These are phyloP conservation scores for Acacia melanoxylon DNA, from an alignment of 306 rosid species.

Conservation along the genomic window DNA sequence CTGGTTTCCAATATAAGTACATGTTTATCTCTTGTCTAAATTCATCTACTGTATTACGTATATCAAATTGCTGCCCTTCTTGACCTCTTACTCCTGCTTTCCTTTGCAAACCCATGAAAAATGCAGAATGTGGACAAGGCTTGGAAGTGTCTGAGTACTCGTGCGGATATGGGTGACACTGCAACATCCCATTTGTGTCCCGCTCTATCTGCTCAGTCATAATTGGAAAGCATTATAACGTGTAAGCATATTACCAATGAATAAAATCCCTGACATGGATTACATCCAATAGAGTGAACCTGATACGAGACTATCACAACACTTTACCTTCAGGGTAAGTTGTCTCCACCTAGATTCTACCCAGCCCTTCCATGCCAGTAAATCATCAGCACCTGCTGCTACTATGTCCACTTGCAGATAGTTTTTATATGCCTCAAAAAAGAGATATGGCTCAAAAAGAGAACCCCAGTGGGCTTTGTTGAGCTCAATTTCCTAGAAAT, in stretches of 20 bases:
- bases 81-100: conserved; percentile 31
- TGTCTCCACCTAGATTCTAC: conserved; percentile 73
- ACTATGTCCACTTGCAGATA: conserved; percentile 71
- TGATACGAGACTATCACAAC: not conserved
- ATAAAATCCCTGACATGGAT: not conserved
- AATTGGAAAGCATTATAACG: not conserved
- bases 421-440: conserved; percentile 69
- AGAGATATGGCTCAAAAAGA: conserved; percentile 60
- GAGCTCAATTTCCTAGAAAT: conserved; percentile 58
- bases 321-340: conserved; percentile 44
- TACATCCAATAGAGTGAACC: not conserved
- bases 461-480: conserved; percentile 60
- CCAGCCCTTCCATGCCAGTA: conserved; percentile 82
- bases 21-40: conserved; percentile 32
- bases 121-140: conserved; percentile 34
- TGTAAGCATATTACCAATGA: not conserved
- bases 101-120: conserved; percentile 39
- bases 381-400: conserved; percentile 58
- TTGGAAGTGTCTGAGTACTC: conserved; percentile 32
- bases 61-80: conserved; percentile 44
- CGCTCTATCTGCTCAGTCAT: conserved; percentile 35
- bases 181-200: conserved; percentile 35
- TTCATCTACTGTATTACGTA: conserved; percentile 37
- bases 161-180: conserved; percentile 38
- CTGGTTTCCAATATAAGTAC: conserved; percentile 34